These are phyloP conservation scores for Colletotrichum costaricense DNA, from an alignment of 2,329 filamentous ascomycete genomes.

Conservation along the genomic window DNA sequence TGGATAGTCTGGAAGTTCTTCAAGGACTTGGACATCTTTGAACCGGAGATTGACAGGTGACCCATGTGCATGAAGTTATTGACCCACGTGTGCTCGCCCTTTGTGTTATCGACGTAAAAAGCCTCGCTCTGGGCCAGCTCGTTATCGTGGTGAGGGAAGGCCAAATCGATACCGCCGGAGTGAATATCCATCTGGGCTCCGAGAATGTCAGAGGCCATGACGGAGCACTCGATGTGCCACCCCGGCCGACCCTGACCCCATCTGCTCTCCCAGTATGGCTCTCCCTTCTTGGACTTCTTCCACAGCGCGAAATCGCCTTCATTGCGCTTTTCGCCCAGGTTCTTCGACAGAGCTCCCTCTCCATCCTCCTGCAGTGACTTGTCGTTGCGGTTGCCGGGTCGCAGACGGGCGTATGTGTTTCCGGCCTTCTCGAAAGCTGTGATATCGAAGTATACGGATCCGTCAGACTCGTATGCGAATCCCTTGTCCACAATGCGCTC, in stretches of 20 bases:
- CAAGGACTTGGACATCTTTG: conserved; percentile 95
- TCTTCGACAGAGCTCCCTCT: conserved; percentile 81
- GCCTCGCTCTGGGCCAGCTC: conserved; percentile 91
- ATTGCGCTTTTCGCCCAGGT: conserved; percentile 74
- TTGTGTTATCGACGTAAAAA: conserved; percentile 72
- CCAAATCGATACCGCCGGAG: conserved; percentile 90
- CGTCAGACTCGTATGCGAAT: conserved; percentile 84
- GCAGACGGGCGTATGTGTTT: conserved; percentile 85
- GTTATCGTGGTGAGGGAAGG: conserved; percentile 94
- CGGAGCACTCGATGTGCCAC: conserved; percentile 98
- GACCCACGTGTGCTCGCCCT: conserved; percentile 80
- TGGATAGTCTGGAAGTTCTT: conserved; percentile 97
- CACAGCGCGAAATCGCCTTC: conserved; percentile 90
- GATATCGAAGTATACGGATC: conserved; percentile 96
- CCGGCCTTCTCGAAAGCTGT: conserved; percentile 84
- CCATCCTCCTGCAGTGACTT: conserved; percentile 87
- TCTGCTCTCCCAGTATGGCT: conserved; percentile 88
- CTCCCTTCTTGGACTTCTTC: conserved; percentile 92
- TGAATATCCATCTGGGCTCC: conserved; percentile 91
- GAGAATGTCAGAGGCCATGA: conserved; percentile 92
- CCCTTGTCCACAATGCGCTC: conserved; percentile 85
- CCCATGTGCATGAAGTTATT: conserved; percentile 98
- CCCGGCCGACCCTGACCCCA: conserved; percentile 92
- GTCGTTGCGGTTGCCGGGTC: conserved; percentile 88
- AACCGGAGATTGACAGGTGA: conserved; percentile 83